phyloP scores from a whole-genome alignment of 2,329 filamentous ascomycete genomes.

The Colletotrichum lindemuthianum region DNA sequence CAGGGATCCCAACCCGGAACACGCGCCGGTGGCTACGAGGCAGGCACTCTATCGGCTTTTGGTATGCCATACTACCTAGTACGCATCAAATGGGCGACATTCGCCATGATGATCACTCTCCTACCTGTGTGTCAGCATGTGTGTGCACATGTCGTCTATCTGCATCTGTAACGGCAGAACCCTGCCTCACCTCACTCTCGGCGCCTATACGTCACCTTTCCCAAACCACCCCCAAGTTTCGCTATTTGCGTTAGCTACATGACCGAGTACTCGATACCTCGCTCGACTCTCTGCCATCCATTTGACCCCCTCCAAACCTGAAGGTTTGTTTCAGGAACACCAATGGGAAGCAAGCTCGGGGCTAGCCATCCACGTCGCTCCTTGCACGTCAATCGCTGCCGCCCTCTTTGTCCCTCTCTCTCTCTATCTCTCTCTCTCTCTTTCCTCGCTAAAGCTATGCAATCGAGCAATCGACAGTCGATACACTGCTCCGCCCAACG shows the following conservation, averaged over 20 bases:
- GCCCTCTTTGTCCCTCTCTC: not conserved
- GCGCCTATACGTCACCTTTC: slow-evolving; percentile 14
- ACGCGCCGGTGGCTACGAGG: slow-evolving; percentile 7
- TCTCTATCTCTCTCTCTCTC: not conserved
- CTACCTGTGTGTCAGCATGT: too few relatives aligned
- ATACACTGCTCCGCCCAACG: slow-evolving; percentile 1
- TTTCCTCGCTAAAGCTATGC: not conserved
- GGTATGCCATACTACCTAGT: too few relatives aligned
- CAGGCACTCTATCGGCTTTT: too few relatives aligned
- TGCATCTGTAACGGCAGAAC: too few relatives aligned
- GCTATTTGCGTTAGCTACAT: not conserved
- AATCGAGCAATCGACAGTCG: too few relatives aligned
- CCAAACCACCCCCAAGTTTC: not conserved
- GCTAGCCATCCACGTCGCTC: slow-evolving; percentile 31
- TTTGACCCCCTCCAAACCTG: slow-evolving; percentile 16
- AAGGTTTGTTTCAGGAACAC: slow-evolving; percentile 37
- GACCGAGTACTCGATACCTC: slow-evolving; percentile 15
- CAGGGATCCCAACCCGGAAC: slow-evolving; percentile 28
- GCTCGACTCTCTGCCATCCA: slow-evolving; percentile 12
- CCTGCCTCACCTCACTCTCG: not conserved
- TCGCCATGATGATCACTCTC: too few relatives aligned
- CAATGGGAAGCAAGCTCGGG: slow-evolving; percentile 35
- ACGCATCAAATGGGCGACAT: too few relatives aligned
- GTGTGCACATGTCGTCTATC: too few relatives aligned
- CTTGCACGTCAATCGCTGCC: slow-evolving; percentile 20